A percentile compares a stretch with the other conserved stretches of the same genome.
Evolutionary conservation across 768 basidiomycete species (phyloP).

Genomic region (Mycena alexandri): DNA sequence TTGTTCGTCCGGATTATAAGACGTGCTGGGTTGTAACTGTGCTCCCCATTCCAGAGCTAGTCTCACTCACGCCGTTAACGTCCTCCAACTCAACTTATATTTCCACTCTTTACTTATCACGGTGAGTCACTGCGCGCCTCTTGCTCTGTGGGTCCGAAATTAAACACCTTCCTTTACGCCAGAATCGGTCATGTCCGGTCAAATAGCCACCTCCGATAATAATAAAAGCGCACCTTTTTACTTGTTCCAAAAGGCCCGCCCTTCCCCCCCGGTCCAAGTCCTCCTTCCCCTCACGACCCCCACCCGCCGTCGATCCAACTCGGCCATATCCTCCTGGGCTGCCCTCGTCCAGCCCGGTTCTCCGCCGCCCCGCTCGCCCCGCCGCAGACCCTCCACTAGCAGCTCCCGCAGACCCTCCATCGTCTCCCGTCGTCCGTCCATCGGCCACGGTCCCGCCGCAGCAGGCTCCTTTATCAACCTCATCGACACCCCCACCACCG

Average conservation of each 20-base stretch:
- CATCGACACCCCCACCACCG: constrained; percentile 57
- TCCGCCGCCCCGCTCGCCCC: constrained; percentile 60
- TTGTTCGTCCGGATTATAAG: constrained; percentile 32
- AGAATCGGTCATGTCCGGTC: constrained; percentile 24
- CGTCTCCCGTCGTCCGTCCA: constrained; percentile 47
- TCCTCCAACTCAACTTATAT: background rate
- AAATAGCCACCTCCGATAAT: constrained; percentile 25
- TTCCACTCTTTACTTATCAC: constrained; percentile 30
- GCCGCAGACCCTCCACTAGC: constrained; percentile 48
- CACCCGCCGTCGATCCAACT: constrained; percentile 53
- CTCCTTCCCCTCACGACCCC: constrained; percentile 37
- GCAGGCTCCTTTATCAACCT: constrained; percentile 64
- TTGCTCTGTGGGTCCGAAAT: constrained; percentile 17
- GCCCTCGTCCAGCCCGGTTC: constrained; percentile 77
- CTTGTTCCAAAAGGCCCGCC: constrained; percentile 18
- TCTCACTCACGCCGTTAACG: constrained; percentile 37
- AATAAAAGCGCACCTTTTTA: constrained; percentile 26
- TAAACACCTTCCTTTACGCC: constrained; percentile 16
- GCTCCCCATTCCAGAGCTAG: constrained; percentile 38
- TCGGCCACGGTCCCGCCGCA: constrained; percentile 53
- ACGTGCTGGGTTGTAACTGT: background rate
- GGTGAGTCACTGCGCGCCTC: constrained; percentile 10
- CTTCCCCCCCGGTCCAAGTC: constrained; percentile 22
- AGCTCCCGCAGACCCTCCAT: constrained; percentile 41
- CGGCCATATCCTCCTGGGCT: constrained; percentile 73